Conservation (phyloP, 192 early-diverging fungal genomes). For the Chytriomyces confervae region DNA sequence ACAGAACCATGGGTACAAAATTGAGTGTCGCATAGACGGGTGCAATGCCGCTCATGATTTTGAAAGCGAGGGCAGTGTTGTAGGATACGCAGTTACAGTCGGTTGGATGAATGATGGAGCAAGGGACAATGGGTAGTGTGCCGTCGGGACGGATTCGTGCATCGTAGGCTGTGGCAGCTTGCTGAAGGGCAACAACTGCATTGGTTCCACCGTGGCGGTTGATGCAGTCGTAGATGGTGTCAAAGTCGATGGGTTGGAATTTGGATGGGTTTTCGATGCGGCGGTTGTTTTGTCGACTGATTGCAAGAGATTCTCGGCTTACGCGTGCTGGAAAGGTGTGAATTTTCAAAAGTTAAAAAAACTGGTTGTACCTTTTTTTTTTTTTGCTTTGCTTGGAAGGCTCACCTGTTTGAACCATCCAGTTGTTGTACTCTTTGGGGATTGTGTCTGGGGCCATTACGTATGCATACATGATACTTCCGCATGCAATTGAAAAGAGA, state of each 20-base stretch:
- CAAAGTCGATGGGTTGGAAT: conserved; percentile 41
- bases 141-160: neutral
- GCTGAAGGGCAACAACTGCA: conserved; percentile 1
- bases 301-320: conserved; percentile 54
- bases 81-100: conserved; percentile 35
- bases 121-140: conserved; percentile 58
- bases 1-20: conserved; percentile 72
- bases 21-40: conserved; percentile 76
- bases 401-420: conserved; percentile 21
- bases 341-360: no score
- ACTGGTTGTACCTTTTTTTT: no score
- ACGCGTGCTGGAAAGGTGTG: conserved; percentile 62
- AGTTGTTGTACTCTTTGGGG: conserved; percentile 47
- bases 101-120: conserved; percentile 53
- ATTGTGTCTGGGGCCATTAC: conserved; percentile 56
- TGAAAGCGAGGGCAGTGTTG: conserved; percentile 27
- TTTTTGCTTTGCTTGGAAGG: no score
- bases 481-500: conserved; percentile 52
- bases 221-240: conserved; percentile 33
- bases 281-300: conserved; percentile 59
- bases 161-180: neutral
- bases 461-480: conserved; percentile 56
- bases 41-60: conserved; percentile 54
- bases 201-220: conserved; percentile 18
- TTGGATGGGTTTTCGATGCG: conserved; percentile 22